Conservation (phyloP, 2,329 filamentous ascomycete species). For the Aspergillus nomiae region DNA sequence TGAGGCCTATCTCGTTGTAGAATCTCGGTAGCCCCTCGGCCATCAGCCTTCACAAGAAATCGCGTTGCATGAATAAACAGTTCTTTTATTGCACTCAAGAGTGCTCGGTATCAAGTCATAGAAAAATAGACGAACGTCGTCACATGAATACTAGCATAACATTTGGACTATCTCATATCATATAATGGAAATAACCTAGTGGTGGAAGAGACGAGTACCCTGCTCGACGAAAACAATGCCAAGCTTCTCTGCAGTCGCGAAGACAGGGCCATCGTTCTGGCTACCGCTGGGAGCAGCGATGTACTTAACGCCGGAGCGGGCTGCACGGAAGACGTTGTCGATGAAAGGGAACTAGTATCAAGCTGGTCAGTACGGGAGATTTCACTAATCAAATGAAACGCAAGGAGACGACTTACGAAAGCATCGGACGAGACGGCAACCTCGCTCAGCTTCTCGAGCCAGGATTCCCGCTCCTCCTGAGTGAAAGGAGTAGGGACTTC, state of each 20-base stretch:
- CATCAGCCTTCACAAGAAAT: not conserved
- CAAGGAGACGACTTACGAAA: conserved; percentile 66
- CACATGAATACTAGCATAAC: conserved; percentile 8
- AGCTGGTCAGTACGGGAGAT: not conserved
- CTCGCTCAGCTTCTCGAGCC: conserved; percentile 72
- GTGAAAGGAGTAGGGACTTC: conserved; percentile 83
- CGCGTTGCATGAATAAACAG: not conserved
- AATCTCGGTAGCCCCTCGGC: not conserved
- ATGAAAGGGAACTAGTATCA: conserved; percentile 82
- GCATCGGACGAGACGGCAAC: conserved; percentile 93
- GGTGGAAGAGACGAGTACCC: conserved; percentile 90
- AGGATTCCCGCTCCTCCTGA: conserved; percentile 78
- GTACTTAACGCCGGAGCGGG: conserved; percentile 89
- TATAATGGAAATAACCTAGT: conserved; percentile 55
- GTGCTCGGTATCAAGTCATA: conserved; percentile 14
- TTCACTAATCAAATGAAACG: not conserved
- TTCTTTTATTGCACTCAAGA: conserved; percentile 2
- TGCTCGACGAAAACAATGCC: conserved; percentile 96
- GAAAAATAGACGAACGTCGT: conserved; percentile 9
- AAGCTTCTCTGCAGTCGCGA: conserved; percentile 87
- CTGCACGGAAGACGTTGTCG: conserved; percentile 93
- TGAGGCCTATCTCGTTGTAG: not conserved
- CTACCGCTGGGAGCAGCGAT: conserved; percentile 88
- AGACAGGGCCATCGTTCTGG: conserved; percentile 50
- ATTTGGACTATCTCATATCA: not conserved